Evolutionary conservation across 164 flowering plant genomes (phyloP).

Genomic region (Umbilicus rupestris): DNA sequence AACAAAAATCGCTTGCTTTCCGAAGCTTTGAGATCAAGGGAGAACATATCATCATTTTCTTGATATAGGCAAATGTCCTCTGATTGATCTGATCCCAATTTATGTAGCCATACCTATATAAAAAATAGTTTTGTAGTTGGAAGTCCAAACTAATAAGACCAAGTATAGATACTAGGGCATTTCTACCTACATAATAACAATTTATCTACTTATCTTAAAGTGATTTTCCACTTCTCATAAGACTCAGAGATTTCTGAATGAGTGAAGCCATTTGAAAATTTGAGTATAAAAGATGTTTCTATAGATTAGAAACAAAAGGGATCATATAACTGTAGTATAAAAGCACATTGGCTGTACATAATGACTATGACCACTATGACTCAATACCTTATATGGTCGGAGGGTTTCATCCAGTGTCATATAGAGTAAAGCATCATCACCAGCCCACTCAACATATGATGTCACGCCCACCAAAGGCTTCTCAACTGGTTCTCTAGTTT

Average conservation of each 20-base stretch:
- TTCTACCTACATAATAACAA: not conserved
- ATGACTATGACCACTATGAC: not conserved
- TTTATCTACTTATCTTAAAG: not conserved
- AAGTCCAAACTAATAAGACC: not conserved
- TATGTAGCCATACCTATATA: slow-evolving; percentile 58
- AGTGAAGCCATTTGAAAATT: not conserved
- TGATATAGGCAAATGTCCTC: slow-evolving; percentile 49
- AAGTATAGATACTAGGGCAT: not conserved
- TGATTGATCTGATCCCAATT: slow-evolving; percentile 50
- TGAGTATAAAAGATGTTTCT: not conserved
- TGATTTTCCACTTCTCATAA: not conserved
- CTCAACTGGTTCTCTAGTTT: slow-evolving; percentile 41
- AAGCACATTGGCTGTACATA: not conserved
- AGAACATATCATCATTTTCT: slow-evolving; percentile 69
- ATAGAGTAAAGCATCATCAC: slow-evolving; percentile 63
- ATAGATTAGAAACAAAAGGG: not conserved
- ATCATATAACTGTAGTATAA: not conserved
- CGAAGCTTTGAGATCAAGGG: slow-evolving; percentile 61
- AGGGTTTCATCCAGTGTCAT: slow-evolving; percentile 81
- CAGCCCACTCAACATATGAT: slow-evolving; percentile 72
- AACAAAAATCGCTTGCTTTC: slow-evolving; percentile 82
- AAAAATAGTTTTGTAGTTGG: not conserved
- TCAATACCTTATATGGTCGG: slow-evolving; percentile 77
- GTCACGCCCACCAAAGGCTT: slow-evolving; percentile 53
- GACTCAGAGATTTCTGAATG: not conserved